phyloP scores from a whole-genome alignment of 345 rosid species.

The Erysimum cheiranthoides region DNA sequence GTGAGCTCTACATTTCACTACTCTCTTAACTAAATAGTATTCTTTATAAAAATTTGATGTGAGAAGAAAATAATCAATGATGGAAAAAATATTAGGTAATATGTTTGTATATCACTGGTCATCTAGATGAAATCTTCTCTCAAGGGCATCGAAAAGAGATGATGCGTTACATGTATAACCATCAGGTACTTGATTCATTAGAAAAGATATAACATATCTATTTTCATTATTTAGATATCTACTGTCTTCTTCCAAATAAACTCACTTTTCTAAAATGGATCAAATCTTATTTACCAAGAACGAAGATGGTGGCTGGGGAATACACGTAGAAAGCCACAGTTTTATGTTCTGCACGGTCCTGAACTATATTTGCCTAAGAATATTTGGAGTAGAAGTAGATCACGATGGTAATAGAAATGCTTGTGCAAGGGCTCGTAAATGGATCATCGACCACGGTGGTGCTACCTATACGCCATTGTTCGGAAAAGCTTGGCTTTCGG shows the following conservation, averaged over 20 bases:
- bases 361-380: conserved; percentile 63
- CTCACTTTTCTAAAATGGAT: too few relatives aligned
- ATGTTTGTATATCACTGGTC: neutral
- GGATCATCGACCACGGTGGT: conserved; percentile 70
- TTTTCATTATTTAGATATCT: too few relatives aligned
- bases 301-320: conserved; percentile 88
- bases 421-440: conserved; percentile 33
- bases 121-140: neutral
- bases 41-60: too few relatives aligned
- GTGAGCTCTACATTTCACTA: too few relatives aligned
- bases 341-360: conserved; percentile 73
- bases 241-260: too few relatives aligned
- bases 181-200: too few relatives aligned
- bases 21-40: too few relatives aligned
- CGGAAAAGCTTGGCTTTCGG: conserved; percentile 61
- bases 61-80: too few relatives aligned
- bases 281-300: too few relatives aligned
- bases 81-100: neutral
- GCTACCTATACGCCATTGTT: conserved; percentile 61
- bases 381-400: conserved; percentile 71
- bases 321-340: conserved; percentile 81
- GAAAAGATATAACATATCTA: too few relatives aligned
- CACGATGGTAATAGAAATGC: conserved; percentile 42
- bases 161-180: neutral
- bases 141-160: neutral